phyloP scores from a whole-genome alignment of 1,284 basidiomycete species.

The Sanghuangporus weigelae region DNA sequence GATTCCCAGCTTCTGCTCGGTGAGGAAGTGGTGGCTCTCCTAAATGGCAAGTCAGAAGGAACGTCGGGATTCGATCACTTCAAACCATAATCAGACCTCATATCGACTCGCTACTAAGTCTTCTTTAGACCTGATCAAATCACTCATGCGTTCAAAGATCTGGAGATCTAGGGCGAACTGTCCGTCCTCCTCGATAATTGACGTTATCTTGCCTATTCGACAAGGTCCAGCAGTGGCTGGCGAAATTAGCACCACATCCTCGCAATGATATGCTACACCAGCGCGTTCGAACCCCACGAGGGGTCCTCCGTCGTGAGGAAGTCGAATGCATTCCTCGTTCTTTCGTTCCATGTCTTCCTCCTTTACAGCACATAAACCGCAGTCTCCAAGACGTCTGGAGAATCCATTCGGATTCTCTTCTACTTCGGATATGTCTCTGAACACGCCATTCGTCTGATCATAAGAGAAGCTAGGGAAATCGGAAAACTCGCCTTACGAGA shows the following conservation, averaged over 20 bases:
- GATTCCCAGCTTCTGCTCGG: conserved; percentile 36
- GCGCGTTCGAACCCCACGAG: neutral
- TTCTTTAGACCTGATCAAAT: neutral
- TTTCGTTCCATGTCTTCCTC: neutral
- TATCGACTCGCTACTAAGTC: neutral
- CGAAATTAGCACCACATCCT: conserved; percentile 1
- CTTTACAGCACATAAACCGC: neutral
- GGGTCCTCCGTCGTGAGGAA: neutral
- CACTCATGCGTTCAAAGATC: conserved; percentile 8
- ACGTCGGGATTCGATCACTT: neutral
- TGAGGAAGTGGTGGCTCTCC: conserved; percentile 49
- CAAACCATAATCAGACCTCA: conserved; percentile 10
- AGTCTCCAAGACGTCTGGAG: neutral
- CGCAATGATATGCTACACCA: conserved; percentile 6
- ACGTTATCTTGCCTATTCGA: conserved; percentile 6
- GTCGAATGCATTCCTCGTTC: neutral
- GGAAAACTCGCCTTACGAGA: conserved; percentile 1
- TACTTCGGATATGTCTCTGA: conserved; percentile 28
- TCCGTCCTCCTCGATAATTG: neutral
- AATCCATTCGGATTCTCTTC: conserved; percentile 12
- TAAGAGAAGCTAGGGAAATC: conserved; percentile 24
- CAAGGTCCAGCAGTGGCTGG: neutral
- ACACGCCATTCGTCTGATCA: conserved; percentile 27
- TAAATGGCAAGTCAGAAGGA: conserved; percentile 22
- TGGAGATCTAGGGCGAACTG: neutral